A percentile compares a stretch with the other conserved stretches of the same genome.
Conservation (phyloP, 495 filamentous ascomycete species). For the Penicillium mononematosum region DNA sequence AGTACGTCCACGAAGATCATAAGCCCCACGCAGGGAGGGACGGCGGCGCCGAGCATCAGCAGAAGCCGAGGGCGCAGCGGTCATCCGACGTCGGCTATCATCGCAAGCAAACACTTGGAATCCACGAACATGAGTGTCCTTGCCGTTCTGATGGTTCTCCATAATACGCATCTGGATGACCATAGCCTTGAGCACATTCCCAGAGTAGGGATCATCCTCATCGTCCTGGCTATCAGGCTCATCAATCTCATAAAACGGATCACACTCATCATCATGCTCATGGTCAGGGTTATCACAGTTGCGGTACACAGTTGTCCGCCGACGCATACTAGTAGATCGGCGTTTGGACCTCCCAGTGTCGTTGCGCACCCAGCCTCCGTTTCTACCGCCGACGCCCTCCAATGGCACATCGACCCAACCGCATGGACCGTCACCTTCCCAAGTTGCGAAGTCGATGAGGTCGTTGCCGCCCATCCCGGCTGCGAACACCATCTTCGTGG, state of each 20-base stretch:
- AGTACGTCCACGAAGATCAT: constrained; percentile 24
- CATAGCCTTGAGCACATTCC: constrained; percentile 75
- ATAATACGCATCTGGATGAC: constrained; percentile 82
- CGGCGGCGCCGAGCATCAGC: constrained; percentile 34
- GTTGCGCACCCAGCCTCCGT: constrained; percentile 38
- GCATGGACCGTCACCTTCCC: constrained; percentile 71
- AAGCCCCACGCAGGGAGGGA: constrained; percentile 29
- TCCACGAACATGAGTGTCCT: constrained; percentile 94
- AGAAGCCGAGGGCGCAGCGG: constrained; percentile 40
- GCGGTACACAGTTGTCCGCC: constrained; percentile 2
- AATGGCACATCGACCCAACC: constrained; percentile 90
- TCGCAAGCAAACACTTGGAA: constrained; percentile 88
- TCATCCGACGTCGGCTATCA: constrained; percentile 38
- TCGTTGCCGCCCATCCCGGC: constrained; percentile 88
- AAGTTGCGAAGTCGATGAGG: constrained; percentile 74
- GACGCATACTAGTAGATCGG: constrained; percentile 15
- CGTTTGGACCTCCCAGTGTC: constrained; percentile 10
- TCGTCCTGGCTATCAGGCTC: constrained; percentile 14
- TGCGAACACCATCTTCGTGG: constrained; percentile 80
- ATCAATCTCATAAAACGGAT: constrained; percentile 6
- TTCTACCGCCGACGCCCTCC: constrained; percentile 57
- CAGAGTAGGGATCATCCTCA: constrained; percentile 49
- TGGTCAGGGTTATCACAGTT: constrained; percentile 5
- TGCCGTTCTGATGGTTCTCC: constrained; percentile 98
- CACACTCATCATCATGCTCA: constrained; percentile 7